phyloP scores from a whole-genome alignment of 2,329 filamentous ascomycete genomes.

The Moelleriella libera region DNA sequence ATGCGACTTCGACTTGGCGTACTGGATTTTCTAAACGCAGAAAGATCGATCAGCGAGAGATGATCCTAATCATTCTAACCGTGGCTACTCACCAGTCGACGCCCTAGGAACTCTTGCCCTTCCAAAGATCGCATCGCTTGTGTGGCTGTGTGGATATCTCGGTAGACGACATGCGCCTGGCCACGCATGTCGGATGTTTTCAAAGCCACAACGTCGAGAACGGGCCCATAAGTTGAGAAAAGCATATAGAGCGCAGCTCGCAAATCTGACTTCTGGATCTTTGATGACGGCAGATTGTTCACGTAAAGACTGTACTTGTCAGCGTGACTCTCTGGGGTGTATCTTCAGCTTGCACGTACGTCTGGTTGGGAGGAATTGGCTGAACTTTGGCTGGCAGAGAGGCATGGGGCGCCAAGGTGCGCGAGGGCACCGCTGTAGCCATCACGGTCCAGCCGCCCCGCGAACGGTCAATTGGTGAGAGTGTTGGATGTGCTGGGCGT shows the following conservation, averaged over 20 bases:
- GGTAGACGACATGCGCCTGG: constrained; percentile 85
- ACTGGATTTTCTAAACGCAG: constrained; percentile 63
- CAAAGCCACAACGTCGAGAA: constrained; percentile 81
- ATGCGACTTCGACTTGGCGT: constrained; percentile 81
- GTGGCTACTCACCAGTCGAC: constrained; percentile 54
- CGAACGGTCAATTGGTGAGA: no score
- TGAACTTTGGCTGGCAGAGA: constrained; percentile 36
- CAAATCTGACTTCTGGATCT: constrained; percentile 79
- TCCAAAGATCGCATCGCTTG: constrained; percentile 86
- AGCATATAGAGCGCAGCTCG: constrained; percentile 81
- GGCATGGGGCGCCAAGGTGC: constrained; percentile 24
- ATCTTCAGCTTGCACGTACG: constrained; percentile 31
- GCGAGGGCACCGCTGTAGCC: constrained; percentile 23
- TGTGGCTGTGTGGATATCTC: constrained; percentile 80
- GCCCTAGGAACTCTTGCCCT: constrained; percentile 73
- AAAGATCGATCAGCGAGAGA: not conserved
- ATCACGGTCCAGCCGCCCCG: constrained; percentile 10
- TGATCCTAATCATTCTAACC: not conserved
- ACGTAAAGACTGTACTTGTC: constrained; percentile 57
- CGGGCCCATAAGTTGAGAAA: constrained; percentile 84
- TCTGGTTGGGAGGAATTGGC: constrained; percentile 56
- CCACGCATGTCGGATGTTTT: constrained; percentile 89
- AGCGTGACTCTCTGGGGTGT: not conserved
- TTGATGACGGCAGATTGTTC: constrained; percentile 71
- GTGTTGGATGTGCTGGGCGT: no score